These are phyloP conservation scores for Sarcomyxa edulis DNA, from an alignment of 768 basidiomycete genomes.

Conservation along the genomic window DNA sequence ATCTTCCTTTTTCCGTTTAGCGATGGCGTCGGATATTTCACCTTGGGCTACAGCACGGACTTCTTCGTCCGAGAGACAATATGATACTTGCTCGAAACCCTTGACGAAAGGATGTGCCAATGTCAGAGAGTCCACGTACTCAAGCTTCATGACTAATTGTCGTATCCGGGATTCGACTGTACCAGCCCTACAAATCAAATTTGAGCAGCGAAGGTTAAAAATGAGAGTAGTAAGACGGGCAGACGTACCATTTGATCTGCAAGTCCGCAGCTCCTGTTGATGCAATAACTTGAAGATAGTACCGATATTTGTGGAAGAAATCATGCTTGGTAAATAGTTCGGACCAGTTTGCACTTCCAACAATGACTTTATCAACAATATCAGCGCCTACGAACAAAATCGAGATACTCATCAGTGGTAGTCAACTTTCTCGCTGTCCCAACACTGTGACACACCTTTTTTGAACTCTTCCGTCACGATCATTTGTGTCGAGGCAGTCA, in stretches of 20 bases:
- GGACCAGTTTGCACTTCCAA: slow-evolving; percentile 80
- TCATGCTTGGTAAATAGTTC: slow-evolving; percentile 95
- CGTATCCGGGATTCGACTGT: slow-evolving; percentile 98
- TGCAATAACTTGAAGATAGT: slow-evolving; percentile 94
- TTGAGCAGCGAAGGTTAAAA: slow-evolving; percentile 2
- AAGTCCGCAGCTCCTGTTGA: slow-evolving; percentile 80
- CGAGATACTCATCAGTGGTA: no score
- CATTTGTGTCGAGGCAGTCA: slow-evolving; percentile 91
- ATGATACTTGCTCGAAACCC: slow-evolving; percentile 83
- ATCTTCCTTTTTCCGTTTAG: slow-evolving; percentile 72
- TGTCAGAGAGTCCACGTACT: slow-evolving; percentile 88
- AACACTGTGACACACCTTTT: no score
- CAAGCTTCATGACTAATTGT: slow-evolving; percentile 96
- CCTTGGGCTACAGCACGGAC: slow-evolving; percentile 86
- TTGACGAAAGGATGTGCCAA: slow-evolving; percentile 95
- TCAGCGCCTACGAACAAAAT: slow-evolving; percentile 64
- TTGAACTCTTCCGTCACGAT: slow-evolving; percentile 96
- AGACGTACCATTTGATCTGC: slow-evolving; percentile 85
- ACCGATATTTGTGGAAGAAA: slow-evolving; percentile 95
- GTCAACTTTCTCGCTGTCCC: no score
- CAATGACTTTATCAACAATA: slow-evolving; percentile 89
- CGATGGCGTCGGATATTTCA: slow-evolving; percentile 69
- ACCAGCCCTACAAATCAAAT: slow-evolving; percentile 49
- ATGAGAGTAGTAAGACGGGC: neutral
- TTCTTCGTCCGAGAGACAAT: slow-evolving; percentile 85